These are phyloP conservation scores for Barnettozyma botsteinii DNA, from an alignment of 805 yeast genomes.

Conservation along the genomic window DNA sequence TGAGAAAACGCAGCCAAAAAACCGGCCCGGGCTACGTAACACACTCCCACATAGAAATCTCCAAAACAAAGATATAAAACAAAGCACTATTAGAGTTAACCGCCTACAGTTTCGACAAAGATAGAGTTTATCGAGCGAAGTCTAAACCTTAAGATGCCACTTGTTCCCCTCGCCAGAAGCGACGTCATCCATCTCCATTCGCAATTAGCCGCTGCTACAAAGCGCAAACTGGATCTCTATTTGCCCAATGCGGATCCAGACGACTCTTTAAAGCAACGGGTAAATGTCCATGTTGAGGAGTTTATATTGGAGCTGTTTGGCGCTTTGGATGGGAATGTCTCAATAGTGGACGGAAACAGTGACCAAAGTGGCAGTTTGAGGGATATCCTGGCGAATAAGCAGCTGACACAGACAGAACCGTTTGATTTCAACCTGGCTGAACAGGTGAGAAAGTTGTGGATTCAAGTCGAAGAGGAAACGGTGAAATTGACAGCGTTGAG, in stretches of 20 bases:
- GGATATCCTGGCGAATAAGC: not conserved
- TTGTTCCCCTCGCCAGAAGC: conserved; percentile 36
- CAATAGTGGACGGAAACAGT: conserved; percentile 50
- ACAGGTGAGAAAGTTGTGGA: conserved; percentile 48
- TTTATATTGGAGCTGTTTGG: conserved; percentile 52
- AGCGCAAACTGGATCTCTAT: conserved; percentile 41
- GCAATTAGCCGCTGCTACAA: conserved; percentile 37
- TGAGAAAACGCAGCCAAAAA: too few species aligned
- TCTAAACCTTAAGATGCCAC: too few species aligned
- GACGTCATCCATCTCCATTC: conserved; percentile 47
- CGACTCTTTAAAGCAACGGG: conserved; percentile 43
- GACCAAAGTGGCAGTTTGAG: conserved; percentile 13
- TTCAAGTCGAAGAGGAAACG: conserved; percentile 57
- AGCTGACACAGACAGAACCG: conserved; percentile 47
- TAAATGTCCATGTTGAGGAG: conserved; percentile 37
- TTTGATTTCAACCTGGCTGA: conserved; percentile 63
- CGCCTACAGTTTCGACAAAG: too few species aligned
- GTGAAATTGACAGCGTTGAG: conserved; percentile 51
- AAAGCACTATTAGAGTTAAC: too few species aligned
- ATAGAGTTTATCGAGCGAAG: too few species aligned
- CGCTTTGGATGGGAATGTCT: conserved; percentile 45
- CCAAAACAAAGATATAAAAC: too few species aligned
- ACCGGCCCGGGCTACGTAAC: too few species aligned
- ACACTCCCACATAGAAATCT: too few species aligned
- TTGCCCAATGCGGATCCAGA: conserved; percentile 35